phyloP scores from a whole-genome alignment of 306 rosid species.

The Prunus padus region DNA sequence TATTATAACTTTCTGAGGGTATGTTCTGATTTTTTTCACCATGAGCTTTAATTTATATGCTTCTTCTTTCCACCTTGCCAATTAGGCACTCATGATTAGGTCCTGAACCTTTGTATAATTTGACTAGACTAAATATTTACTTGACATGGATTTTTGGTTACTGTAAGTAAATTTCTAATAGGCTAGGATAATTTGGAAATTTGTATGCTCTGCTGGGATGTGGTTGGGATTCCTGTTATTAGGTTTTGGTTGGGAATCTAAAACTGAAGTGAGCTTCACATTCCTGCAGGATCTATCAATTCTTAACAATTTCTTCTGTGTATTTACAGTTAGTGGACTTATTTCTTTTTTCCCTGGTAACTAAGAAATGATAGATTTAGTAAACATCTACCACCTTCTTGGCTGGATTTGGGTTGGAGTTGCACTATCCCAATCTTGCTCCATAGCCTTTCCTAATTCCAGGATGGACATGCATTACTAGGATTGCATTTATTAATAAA shows the following conservation, averaged over 20 bases:
- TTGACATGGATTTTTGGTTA: not conserved
- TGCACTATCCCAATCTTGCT: not conserved
- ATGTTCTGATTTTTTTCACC: constrained; percentile 21
- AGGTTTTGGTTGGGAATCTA: not conserved
- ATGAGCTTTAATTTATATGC: not conserved
- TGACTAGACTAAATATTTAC: not conserved
- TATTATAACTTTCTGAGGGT: constrained; percentile 76
- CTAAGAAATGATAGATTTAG: not conserved
- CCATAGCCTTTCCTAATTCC: not conserved
- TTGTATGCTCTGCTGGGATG: not conserved
- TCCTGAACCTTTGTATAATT: not conserved
- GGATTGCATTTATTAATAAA: not conserved
- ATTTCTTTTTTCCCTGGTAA: not conserved
- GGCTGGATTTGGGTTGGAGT: not conserved
- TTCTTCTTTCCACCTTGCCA: not conserved
- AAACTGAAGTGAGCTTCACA: constrained; percentile 2
- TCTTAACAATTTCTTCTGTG: not conserved
- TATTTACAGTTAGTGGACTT: not conserved
- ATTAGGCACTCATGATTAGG: not conserved
- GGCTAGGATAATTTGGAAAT: not conserved
- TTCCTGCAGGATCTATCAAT: not conserved
- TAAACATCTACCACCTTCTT: not conserved
- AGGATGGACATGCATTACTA: not conserved
- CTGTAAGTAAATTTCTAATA: not conserved
- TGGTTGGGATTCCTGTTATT: not conserved